Evolutionary conservation across 768 basidiomycete species (phyloP).

Genomic region (Mycena olivaceomarginata): DNA sequence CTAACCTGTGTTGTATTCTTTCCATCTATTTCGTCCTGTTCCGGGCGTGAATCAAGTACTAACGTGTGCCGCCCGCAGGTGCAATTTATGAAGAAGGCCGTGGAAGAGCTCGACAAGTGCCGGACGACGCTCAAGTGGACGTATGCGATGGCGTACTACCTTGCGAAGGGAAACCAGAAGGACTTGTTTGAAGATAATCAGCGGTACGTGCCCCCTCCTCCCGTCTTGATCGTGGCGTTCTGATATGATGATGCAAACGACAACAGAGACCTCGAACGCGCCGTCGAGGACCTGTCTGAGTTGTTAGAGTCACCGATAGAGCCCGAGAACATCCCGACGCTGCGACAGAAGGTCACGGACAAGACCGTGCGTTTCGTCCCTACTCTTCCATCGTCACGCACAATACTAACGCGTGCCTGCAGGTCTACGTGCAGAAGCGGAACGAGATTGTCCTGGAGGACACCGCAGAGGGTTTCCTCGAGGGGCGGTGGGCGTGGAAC

Average conservation of each 20-base stretch:
- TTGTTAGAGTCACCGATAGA: conserved; percentile 94
- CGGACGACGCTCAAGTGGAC: conserved; percentile 99
- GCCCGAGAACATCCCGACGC: conserved; percentile 83
- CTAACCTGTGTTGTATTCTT: too few relatives aligned
- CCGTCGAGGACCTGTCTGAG: conserved; percentile 96
- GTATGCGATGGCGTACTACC: conserved; percentile 99
- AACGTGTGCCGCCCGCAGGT: conserved; percentile 48
- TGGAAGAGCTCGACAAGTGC: conserved; percentile 93
- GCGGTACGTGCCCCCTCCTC: conserved; percentile 67
- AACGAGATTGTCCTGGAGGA: conserved; percentile 97
- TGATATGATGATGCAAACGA: background rate
- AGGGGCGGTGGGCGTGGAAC: conserved; percentile 93
- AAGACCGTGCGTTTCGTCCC: conserved; percentile 80
- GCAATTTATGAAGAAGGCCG: conserved; percentile 99
- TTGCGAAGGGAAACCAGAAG: conserved; percentile 93
- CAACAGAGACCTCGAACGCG: conserved; percentile 90
- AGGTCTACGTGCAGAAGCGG: conserved; percentile 97
- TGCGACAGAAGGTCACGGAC: conserved; percentile 96
- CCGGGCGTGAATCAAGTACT: too few relatives aligned
- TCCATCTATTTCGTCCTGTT: too few relatives aligned
- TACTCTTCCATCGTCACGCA: background rate
- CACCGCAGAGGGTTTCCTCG: conserved; percentile 92
- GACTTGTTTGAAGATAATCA: conserved; percentile 99
- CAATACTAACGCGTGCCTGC: background rate
- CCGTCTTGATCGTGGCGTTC: background rate